phyloP scores from a whole-genome alignment of 768 basidiomycete species.

The Postia placenta region DNA sequence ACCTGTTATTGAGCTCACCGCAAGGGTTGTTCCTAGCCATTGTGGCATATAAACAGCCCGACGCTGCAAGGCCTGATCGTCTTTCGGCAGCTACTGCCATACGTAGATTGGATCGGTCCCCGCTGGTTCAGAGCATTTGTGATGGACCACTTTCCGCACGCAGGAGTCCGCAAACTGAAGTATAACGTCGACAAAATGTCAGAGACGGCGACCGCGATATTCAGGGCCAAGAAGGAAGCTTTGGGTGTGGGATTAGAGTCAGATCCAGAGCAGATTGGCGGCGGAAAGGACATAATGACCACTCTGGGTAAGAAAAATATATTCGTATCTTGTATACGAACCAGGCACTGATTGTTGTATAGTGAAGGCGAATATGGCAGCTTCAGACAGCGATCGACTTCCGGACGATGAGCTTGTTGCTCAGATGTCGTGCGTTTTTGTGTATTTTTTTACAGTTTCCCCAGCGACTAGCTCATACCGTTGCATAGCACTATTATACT shows the following conservation, averaged over 20 bases:
- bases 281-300: slow-evolving; percentile 45
- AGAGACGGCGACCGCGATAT: slow-evolving; percentile 32
- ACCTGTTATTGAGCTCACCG: slow-evolving; percentile 6
- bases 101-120: background rate
- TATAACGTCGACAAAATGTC: slow-evolving; percentile 45
- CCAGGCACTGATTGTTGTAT: background rate
- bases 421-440: slow-evolving; percentile 14
- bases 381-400: slow-evolving; percentile 8
- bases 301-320: slow-evolving; percentile 33
- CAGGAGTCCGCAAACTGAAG: slow-evolving; percentile 33
- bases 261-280: slow-evolving; percentile 17
- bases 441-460: background rate
- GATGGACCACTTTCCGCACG: background rate
- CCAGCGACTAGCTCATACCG: too few species aligned
- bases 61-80: background rate
- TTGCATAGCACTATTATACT: slow-evolving; percentile 16
- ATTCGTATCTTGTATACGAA: background rate
- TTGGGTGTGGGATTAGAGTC: slow-evolving; percentile 21
- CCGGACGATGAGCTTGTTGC: slow-evolving; percentile 17
- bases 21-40: too few species aligned
- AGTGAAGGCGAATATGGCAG: slow-evolving; percentile 18
- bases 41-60: background rate
- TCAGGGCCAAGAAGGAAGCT: slow-evolving; percentile 31
- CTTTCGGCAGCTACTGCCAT: background rate
- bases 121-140: background rate